phyloP scores from a whole-genome alignment of 2,329 filamentous ascomycete species.

The Cercospora brassicicola region DNA sequence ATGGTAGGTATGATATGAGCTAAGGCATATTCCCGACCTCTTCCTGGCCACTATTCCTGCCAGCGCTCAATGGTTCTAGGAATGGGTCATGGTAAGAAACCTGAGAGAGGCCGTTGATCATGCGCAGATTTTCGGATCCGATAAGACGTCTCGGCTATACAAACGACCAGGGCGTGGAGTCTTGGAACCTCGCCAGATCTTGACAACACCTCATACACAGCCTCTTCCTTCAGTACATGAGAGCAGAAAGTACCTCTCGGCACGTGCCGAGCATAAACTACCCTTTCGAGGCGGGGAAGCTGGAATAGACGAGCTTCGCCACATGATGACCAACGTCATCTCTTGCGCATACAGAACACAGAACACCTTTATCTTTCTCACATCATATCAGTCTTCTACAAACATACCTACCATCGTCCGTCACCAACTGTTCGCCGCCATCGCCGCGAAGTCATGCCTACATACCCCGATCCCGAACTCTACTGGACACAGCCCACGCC shows the following conservation, averaged over 20 bases:
- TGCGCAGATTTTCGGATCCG: background rate
- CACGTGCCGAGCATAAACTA: background rate
- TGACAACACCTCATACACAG: background rate
- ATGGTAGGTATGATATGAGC: background rate
- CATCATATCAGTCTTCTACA: background rate
- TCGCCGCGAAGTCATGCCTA: too few relatives aligned
- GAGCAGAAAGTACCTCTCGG: background rate
- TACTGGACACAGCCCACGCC: constrained; percentile 23
- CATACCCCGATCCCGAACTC: constrained; percentile 10
- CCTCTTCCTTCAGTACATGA: background rate
- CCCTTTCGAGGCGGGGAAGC: background rate
- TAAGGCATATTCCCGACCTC: background rate
- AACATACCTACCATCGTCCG: too few relatives aligned
- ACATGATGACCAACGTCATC: background rate
- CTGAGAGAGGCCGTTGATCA: background rate
- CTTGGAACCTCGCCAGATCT: background rate
- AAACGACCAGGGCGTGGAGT: background rate
- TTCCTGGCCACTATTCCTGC: background rate
- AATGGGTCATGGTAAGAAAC: background rate
- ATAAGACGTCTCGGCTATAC: background rate
- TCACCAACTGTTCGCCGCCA: too few relatives aligned
- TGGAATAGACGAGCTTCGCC: background rate
- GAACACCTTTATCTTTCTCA: background rate
- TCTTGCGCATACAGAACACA: background rate
- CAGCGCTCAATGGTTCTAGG: too few relatives aligned